Conservation (phyloP, 306 rosid genomes). For the Luffa aegyptiaca region DNA sequence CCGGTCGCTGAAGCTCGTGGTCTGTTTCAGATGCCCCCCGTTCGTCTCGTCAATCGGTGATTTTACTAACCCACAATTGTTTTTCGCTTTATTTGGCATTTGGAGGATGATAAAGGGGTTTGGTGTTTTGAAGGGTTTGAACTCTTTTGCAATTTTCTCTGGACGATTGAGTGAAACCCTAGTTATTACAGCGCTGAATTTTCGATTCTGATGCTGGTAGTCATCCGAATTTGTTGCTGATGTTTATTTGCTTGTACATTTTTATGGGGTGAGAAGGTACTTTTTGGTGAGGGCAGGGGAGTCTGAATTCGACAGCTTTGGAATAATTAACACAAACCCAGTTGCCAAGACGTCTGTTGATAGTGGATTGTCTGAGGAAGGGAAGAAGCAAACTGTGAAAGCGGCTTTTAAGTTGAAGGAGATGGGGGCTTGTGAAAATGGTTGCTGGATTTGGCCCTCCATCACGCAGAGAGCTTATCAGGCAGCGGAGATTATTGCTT, state of each 20-base stretch:
- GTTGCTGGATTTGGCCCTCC: conserved; percentile 97
- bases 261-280: conserved; percentile 40
- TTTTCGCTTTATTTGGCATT: neutral
- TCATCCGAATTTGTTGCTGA: neutral
- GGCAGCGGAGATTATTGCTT: conserved; percentile 84
- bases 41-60: conserved; percentile 32
- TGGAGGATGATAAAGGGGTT: neutral
- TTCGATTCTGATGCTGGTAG: neutral
- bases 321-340: conserved; percentile 77
- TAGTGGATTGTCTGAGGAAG: conserved; percentile 67
- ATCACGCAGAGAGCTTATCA: conserved; percentile 96
- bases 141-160: neutral
- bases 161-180: neutral
- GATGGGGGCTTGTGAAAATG: conserved; percentile 72
- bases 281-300: conserved; percentile 90
- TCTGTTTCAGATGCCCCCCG: conserved; percentile 41
- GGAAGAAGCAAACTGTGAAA: conserved; percentile 56
- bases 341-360: conserved; percentile 84
- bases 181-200: neutral
- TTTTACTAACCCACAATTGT: neutral
- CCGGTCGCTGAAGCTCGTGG: conserved; percentile 28
- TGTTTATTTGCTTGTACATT: neutral
- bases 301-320: conserved; percentile 75
- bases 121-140: neutral
- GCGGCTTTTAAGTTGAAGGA: conserved; percentile 70